These are phyloP conservation scores for Blastocystis sp. DNA, from an alignment of 352 stramenopile genomes.

Conservation along the genomic window DNA sequence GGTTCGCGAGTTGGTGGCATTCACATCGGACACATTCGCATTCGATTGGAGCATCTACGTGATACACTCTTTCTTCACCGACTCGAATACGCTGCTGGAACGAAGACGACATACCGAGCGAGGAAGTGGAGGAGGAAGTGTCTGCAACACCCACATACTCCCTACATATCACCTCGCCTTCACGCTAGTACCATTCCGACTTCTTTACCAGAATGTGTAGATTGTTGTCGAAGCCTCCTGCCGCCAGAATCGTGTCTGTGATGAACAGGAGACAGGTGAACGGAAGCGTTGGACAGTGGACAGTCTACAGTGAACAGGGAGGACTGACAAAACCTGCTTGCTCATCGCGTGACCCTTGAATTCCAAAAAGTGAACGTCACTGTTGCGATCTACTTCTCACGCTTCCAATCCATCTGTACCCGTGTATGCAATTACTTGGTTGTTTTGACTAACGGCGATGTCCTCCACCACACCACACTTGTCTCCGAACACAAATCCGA, in stretches of 20 bases:
- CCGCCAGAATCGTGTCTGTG: neutral
- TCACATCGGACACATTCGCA: neutral
- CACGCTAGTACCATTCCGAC: neutral
- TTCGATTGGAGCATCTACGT: conserved; percentile 36
- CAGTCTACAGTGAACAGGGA: neutral
- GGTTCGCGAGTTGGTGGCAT: neutral
- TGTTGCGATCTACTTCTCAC: neutral
- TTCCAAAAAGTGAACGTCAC: conserved; percentile 14
- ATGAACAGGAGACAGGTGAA: conserved; percentile 28
- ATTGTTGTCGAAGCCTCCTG: conserved; percentile 11
- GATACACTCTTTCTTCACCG: neutral
- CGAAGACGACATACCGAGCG: neutral
- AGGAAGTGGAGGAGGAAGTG: neutral
- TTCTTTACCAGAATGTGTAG: conserved; percentile 17
- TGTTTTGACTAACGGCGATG: neutral
- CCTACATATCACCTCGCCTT: neutral
- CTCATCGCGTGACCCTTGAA: conserved; percentile 12
- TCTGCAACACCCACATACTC: conserved; percentile 11
- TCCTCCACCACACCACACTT: conserved; percentile 13
- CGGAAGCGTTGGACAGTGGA: conserved; percentile 14
- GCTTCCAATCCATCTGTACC: neutral
- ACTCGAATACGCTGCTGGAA: conserved; percentile 43
- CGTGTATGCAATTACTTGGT: conserved; percentile 6
- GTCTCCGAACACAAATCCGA: conserved; percentile 40
- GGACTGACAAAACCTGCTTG: neutral